Conservation (phyloP, 2,329 filamentous ascomycete genomes). For the Fusarium sp. region DNA sequence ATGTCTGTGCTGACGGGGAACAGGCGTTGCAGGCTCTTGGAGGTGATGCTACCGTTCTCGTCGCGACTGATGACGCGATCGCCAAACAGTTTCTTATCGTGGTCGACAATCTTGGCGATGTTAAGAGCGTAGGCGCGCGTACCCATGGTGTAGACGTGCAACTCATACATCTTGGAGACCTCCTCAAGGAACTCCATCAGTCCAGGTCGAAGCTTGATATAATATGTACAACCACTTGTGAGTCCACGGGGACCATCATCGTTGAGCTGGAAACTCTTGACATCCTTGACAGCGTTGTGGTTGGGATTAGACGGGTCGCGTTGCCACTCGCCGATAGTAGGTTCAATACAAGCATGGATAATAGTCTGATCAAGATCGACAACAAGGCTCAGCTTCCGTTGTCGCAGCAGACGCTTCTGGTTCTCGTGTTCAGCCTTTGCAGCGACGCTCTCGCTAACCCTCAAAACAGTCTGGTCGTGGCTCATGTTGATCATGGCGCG, state of each 20-base stretch:
- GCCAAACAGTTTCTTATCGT: constrained; percentile 87
- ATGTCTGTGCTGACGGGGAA: constrained; percentile 98
- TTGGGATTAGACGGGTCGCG: constrained; percentile 89
- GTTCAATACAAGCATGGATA: constrained; percentile 97
- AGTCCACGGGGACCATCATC: constrained; percentile 82
- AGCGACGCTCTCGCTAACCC: constrained; percentile 85
- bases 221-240: constrained; percentile 86
- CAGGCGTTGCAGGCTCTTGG: constrained; percentile 88
- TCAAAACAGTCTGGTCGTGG: constrained; percentile 88
- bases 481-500: constrained; percentile 95
- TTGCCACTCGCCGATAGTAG: constrained; percentile 96
- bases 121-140: constrained; percentile 94
- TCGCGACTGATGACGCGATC: constrained; percentile 96
- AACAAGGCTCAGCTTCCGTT: constrained; percentile 89
- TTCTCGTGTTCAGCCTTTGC: constrained; percentile 84
- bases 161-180: constrained; percentile 84
- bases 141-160: constrained; percentile 99
- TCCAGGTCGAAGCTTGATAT: constrained; percentile 96
- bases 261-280: constrained; percentile 85
- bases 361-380: constrained; percentile 99
- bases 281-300: constrained; percentile 88
- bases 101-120: constrained; percentile 93
- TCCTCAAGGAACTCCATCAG: constrained; percentile 82
- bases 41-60: constrained; percentile 92
- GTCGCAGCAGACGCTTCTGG: constrained; percentile 82